Conservation (phyloP, 2,329 filamentous ascomycete species). For the Penicillium corylophilum region DNA sequence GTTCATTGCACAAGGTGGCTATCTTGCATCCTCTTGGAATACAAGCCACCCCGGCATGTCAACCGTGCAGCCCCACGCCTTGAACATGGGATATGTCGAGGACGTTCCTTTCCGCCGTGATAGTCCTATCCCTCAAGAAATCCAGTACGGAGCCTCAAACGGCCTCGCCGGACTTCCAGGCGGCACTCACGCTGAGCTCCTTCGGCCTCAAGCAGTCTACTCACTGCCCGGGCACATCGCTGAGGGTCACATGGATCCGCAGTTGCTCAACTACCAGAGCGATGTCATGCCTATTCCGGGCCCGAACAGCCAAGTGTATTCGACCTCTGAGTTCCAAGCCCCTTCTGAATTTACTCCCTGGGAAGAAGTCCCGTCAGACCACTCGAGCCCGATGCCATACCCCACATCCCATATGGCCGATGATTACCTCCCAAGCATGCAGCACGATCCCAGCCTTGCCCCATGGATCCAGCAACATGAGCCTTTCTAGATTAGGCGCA, state of each 20-base stretch:
- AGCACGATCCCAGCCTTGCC: slow-evolving; percentile 15
- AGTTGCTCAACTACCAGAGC: slow-evolving; percentile 36
- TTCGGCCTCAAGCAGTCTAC: slow-evolving; percentile 34
- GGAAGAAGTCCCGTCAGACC: not conserved
- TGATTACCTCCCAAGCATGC: slow-evolving; percentile 10
- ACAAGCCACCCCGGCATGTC: slow-evolving; percentile 54
- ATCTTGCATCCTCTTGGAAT: slow-evolving; percentile 52
- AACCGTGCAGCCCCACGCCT: slow-evolving; percentile 44
- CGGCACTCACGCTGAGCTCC: slow-evolving; percentile 43
- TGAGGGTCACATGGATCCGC: slow-evolving; percentile 44
- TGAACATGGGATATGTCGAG: slow-evolving; percentile 35
- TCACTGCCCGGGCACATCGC: slow-evolving; percentile 24
- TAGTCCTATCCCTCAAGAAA: slow-evolving; percentile 30
- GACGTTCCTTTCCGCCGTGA: slow-evolving; percentile 44
- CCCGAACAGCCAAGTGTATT: not conserved
- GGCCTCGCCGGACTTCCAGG: slow-evolving; percentile 46
- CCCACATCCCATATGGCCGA: not conserved
- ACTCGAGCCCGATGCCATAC: slow-evolving; percentile 13
- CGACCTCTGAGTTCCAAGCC: not conserved
- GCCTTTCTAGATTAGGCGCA: not conserved
- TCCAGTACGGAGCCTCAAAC: slow-evolving; percentile 32
- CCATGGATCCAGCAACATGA: not conserved
- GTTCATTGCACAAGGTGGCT: slow-evolving; percentile 20
- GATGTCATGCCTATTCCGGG: slow-evolving; percentile 7
- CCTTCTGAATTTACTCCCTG: not conserved